Evolutionary conservation across 495 filamentous ascomycete genomes (phyloP), one percentile per base, ranked within the genome.

Genomic region (Talaromyces proteolyticus): DNA sequence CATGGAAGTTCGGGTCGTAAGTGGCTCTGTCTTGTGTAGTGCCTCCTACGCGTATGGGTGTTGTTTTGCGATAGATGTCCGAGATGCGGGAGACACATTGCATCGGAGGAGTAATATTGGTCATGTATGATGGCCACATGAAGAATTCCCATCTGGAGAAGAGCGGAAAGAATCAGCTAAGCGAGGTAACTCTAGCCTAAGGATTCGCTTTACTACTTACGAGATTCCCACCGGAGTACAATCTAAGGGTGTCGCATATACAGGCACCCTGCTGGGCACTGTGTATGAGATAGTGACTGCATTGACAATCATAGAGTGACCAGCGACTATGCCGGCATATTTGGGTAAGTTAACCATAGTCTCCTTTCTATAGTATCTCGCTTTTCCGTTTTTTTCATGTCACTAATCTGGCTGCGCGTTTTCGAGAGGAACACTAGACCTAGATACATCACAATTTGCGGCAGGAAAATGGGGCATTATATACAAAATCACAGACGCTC

Each of bases 111-210:
- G 39, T 42, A 42, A 42, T 42, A 19, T 42, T 42, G 39, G 39
- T 42, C 39, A 42, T 19, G 39, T 42, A 42, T n/a, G 39, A 42
- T 42, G 39, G 39, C 39, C 39, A 42, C 39, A 42, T 42, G 39
- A 42, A 42, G 21, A 42, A 42, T 42, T 42, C 39, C 39, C 17
- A 18, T 19, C 39, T 42, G 21, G 2, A 4, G 7, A 42, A 4
- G 39, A 42, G 17, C 39, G 39, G 16, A 42, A 42, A 18, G 12
- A n/a, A 21, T n/a, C n/a, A n/a, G n/a, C n/a, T n/a, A n/a, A n/a
- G n/a, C n/a, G n/a, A n/a, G n/a, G n/a, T n/a, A n/a, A n/a, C n/a
- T n/a, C n/a, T n/a, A n/a, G n/a, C n/a, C n/a, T n/a, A n/a, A n/a
- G n/a, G 39, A 21, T n/a, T 14, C 39, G 21, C 21, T 42, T 18